Percentiles rank a stretch among this genome's conserved stretches.
These are phyloP conservation scores for Mortierella sp. DNA, from an alignment of 371 early-diverging fungal species.

Conservation along the genomic window DNA sequence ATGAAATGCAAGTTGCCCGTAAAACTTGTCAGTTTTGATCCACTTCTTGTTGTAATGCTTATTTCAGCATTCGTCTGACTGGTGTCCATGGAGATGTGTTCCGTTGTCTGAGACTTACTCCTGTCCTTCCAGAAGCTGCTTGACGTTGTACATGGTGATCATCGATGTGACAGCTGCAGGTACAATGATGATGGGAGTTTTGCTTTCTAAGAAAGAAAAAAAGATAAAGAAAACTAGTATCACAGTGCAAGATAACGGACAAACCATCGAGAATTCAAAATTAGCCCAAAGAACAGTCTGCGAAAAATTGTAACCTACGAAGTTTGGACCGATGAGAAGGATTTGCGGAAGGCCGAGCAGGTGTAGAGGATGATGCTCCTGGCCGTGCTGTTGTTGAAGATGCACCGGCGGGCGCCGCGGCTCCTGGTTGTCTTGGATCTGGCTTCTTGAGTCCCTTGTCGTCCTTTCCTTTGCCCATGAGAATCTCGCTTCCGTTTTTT, in stretches of 20 bases:
- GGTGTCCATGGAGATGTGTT: not conserved
- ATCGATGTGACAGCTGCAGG: constrained; percentile 88
- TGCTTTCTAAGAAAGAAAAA: constrained; percentile 20
- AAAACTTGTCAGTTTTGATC: not conserved
- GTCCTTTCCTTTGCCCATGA: constrained; percentile 53
- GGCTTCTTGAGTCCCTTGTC: constrained; percentile 41
- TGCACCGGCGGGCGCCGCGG: constrained; percentile 19
- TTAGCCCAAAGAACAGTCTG: too few species aligned
- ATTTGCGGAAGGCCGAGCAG: constrained; percentile 19
- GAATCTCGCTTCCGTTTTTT: constrained; percentile 48
- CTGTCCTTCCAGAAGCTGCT: constrained; percentile 82
- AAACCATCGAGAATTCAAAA: too few species aligned
- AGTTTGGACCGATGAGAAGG: constrained; percentile 30
- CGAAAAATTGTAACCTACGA: not conserved
- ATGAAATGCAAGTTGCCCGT: not conserved
- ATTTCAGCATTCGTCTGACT: not conserved
- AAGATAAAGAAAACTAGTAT: not conserved
- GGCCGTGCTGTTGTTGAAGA: constrained; percentile 28
- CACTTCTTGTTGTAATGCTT: too few species aligned
- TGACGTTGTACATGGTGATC: constrained; percentile 88
- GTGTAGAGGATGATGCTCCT: constrained; percentile 8
- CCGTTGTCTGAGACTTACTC: constrained; percentile 58
- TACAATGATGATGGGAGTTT: constrained; percentile 89
- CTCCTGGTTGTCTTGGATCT: constrained; percentile 35
- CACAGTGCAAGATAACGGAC: not conserved